Conservation (phyloP, 2,329 filamentous ascomycete species). For the Juglanconis juglandina region DNA sequence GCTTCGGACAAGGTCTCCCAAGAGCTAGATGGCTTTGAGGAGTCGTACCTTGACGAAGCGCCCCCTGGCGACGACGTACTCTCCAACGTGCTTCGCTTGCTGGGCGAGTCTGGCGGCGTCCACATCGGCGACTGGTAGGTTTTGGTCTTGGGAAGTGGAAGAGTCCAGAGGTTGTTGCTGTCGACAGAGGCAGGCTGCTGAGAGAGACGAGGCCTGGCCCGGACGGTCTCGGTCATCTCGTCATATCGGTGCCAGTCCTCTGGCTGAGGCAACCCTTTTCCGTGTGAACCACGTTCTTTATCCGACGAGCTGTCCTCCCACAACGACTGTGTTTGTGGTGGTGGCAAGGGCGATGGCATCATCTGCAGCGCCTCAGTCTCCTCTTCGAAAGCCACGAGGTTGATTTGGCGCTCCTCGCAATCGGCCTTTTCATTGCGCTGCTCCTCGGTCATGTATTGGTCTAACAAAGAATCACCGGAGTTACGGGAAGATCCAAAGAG, state of each 20-base stretch:
- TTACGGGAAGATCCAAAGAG: slow-evolving; percentile 36
- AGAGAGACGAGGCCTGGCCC: slow-evolving; percentile 15
- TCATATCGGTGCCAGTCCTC: slow-evolving; percentile 19
- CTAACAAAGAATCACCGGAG: slow-evolving; percentile 26
- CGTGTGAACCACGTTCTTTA: neutral
- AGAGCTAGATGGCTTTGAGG: neutral
- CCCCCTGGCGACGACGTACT: neutral
- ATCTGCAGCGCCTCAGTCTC: slow-evolving; percentile 21
- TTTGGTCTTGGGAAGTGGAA: neutral
- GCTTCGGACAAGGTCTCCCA: neutral
- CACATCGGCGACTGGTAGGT: slow-evolving; percentile 10
- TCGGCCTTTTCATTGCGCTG: slow-evolving; percentile 23
- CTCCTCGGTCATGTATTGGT: slow-evolving; percentile 33
- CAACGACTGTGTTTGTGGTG: slow-evolving; percentile 16
- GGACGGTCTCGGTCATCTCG: slow-evolving; percentile 13
- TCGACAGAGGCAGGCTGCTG: slow-evolving; percentile 12
- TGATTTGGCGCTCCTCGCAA: slow-evolving; percentile 24
- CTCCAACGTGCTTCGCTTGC: neutral
- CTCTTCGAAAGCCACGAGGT: slow-evolving; percentile 32
- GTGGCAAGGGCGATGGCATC: slow-evolving; percentile 15
- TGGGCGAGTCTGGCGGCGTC: slow-evolving; percentile 4
- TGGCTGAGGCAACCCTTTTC: slow-evolving; percentile 12
- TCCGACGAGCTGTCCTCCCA: slow-evolving; percentile 14
- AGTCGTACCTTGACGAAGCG: neutral
- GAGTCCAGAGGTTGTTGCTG: slow-evolving; percentile 22